Conservation (phyloP, 2,329 filamentous ascomycete species). For the Amauroascus niger region DNA sequence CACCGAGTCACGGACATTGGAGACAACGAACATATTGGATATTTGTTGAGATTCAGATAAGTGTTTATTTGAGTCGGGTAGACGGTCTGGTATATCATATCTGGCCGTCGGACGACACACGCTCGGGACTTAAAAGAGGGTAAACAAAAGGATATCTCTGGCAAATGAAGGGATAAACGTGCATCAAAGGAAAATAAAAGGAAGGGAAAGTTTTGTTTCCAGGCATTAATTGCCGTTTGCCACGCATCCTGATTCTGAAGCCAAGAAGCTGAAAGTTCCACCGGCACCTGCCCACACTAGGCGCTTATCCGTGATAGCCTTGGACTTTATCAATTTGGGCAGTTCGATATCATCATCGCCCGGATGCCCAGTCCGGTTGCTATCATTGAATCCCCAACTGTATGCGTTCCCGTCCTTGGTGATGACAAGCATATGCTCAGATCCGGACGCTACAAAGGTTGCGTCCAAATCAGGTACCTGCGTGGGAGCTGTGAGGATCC, state of each 20-base stretch:
- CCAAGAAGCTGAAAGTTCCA: neutral
- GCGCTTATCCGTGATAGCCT: slow-evolving; percentile 63
- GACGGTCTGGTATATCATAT: too few relatives aligned
- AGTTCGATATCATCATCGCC: slow-evolving; percentile 65
- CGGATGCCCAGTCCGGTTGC: slow-evolving; percentile 60
- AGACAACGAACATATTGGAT: too few relatives aligned
- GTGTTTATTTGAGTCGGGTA: too few relatives aligned
- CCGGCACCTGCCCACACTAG: slow-evolving; percentile 63
- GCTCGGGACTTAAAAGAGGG: too few relatives aligned
- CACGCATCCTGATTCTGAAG: neutral
- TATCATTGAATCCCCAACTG: slow-evolving; percentile 70
- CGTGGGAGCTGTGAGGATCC: slow-evolving; percentile 60
- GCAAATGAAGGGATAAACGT: too few relatives aligned
- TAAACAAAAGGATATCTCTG: too few relatives aligned
- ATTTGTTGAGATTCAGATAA: too few relatives aligned
- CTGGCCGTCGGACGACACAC: too few relatives aligned
- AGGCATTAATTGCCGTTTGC: too few relatives aligned
- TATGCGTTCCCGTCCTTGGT: slow-evolving; percentile 60
- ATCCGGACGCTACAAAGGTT: slow-evolving; percentile 51
- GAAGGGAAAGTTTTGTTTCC: neutral
- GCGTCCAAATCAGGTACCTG: slow-evolving; percentile 51
- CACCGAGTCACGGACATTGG: too few relatives aligned
- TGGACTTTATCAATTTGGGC: slow-evolving; percentile 74
- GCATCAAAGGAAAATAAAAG: too few relatives aligned
- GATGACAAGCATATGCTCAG: slow-evolving; percentile 64